Evolutionary conservation across 345 rosid species (phyloP).

Genomic region (Eutrema yunnanense): DNA sequence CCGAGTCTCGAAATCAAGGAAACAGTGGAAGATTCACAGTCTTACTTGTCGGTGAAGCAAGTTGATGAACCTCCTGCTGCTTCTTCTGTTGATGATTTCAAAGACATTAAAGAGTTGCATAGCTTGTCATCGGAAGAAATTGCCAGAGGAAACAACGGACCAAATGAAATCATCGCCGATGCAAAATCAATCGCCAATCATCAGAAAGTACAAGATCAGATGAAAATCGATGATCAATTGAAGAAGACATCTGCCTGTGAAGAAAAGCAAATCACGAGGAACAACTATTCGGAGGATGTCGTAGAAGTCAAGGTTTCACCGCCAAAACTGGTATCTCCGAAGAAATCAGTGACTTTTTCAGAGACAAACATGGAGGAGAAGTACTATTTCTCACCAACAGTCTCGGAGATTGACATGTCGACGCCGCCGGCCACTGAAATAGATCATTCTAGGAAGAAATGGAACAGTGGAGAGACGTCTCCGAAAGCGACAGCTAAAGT

Average conservation of each 20-base stretch:
- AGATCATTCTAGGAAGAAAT: slow-evolving; percentile 81
- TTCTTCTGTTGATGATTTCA: slow-evolving; percentile 35
- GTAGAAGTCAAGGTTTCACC: slow-evolving; percentile 26
- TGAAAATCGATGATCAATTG: slow-evolving; percentile 19
- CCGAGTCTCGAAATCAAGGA: slow-evolving; percentile 39
- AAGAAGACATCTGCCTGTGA: slow-evolving; percentile 28
- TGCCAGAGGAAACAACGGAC: slow-evolving; percentile 17
- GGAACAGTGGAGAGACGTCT: slow-evolving; percentile 64
- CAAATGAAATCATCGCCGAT: slow-evolving; percentile 10
- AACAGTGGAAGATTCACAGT: slow-evolving; percentile 26
- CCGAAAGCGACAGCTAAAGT: slow-evolving; percentile 75
- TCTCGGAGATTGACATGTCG: slow-evolving; percentile 53
- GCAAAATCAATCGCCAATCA: slow-evolving; percentile 3
- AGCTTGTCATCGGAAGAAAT: slow-evolving; percentile 37
- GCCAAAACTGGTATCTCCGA: slow-evolving; percentile 31
- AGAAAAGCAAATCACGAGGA: slow-evolving; percentile 22
- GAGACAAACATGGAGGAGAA: slow-evolving; percentile 33
- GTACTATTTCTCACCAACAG: slow-evolving; percentile 27
- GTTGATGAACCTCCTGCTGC: slow-evolving; percentile 23
- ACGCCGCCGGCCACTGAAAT: slow-evolving; percentile 52
- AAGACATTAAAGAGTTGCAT: slow-evolving; percentile 59
- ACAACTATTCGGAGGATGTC: slow-evolving; percentile 15
- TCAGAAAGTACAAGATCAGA: slow-evolving; percentile 19
- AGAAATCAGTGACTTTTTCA: slow-evolving; percentile 31
- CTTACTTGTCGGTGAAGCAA: slow-evolving; percentile 20